These are phyloP conservation scores for Eucalyptus tenuipes DNA, from an alignment of 345 rosid genomes.

Conservation along the genomic window DNA sequence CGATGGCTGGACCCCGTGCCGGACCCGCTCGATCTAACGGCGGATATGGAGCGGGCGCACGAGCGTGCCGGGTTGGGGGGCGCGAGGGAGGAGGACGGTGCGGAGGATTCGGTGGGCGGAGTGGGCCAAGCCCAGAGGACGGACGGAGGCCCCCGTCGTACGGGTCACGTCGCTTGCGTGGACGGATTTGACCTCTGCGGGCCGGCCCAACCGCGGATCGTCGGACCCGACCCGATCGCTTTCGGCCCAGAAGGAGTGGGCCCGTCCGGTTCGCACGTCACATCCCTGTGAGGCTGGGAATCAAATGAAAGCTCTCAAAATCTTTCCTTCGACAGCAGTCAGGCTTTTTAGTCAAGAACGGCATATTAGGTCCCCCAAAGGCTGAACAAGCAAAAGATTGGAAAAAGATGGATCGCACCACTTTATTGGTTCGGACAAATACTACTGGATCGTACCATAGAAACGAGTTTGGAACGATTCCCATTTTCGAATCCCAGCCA, in stretches of 20 bases:
- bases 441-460: too few species aligned
- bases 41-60: neutral
- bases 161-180: neutral
- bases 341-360: neutral
- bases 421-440: neutral
- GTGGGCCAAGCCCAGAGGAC: neutral
- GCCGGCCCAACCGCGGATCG: neutral
- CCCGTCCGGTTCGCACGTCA: neutral
- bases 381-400: neutral
- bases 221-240: neutral
- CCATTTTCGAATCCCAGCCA: too few species aligned
- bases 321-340: neutral
- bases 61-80: too few species aligned
- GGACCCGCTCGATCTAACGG: neutral
- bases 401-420: neutral
- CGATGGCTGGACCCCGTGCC: neutral
- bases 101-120: neutral
- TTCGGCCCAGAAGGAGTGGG: neutral
- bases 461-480: too few species aligned
- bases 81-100: neutral
- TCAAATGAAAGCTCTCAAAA: neutral
- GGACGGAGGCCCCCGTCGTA: neutral
- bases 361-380: neutral
- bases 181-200: neutral
- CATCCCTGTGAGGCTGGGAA: neutral